Evolutionary conservation across 140 eudicot genomes (phyloP), one percentile per base, ranked within the genome.

Genomic region (Senecio squalidus): DNA sequence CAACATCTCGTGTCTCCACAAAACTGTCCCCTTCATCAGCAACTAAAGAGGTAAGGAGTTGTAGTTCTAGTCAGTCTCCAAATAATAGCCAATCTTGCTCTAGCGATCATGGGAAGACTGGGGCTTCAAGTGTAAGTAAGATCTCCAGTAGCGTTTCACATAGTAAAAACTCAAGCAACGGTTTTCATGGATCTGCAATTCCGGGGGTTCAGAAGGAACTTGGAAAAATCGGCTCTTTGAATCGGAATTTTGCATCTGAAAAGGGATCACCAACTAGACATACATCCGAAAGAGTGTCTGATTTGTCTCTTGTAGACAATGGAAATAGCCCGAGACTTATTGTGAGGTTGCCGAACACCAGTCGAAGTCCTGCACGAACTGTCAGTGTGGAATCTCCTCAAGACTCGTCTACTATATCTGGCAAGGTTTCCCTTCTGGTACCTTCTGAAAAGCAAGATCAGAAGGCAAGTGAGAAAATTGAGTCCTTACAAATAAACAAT

Each of bases 31-130:
- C 96, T 25, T 78, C 64, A 4, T 41, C 86, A 9, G 60, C 76
- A 0, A 62, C 68, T 43, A 92, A 79, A 78, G 98, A 92, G 36
- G 96, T 82, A 10, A 87, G 76, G 52, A 84, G 98, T 74, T 74
- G 82, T 33, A 77, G 92, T 49, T 81, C 96, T 31, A 79, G 85
- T 72, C 98, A 84, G 52, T 87, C 95, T 46, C 96, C 87, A 55
- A 92, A 72, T 45, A 72, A 84, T 48, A 82, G 89, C 55, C 98
- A 78, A 38, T 80, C 87, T 16, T 62, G 85, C 34, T 74, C 85
- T 24, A 79, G 85, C 66, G 85, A 75, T 55, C 77, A 74, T 23
- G 85, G 76, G 47, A 79, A 79, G 26, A 51, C 75, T 1, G 77
- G 70, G 29, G 54, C 58, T 13, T 76, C 85, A 5, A 79, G 81